phyloP scores from a whole-genome alignment of 1,284 basidiomycete genomes.

The Cryptococcus sp. region DNA sequence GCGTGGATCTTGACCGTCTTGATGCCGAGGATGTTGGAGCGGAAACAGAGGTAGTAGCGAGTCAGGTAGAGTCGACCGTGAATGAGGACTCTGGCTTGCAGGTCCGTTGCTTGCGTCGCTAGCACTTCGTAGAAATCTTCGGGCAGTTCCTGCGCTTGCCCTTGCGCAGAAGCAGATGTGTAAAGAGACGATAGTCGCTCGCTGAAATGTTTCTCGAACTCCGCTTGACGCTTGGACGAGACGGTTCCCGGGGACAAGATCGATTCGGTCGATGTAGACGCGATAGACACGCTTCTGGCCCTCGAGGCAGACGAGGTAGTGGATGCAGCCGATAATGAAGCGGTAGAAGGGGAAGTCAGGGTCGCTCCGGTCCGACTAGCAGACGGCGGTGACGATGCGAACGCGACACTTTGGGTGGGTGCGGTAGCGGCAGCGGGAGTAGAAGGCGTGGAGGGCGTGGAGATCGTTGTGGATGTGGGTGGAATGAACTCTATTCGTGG shows the following conservation, averaged over 20 bases:
- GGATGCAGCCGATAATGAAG: no score
- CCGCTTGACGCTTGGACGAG: conserved; percentile 10
- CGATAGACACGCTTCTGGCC: background rate
- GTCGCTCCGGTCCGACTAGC: no score
- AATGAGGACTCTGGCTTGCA: conserved; percentile 26
- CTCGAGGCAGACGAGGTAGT: no score
- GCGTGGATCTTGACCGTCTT: conserved; percentile 24
- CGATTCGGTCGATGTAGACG: background rate
- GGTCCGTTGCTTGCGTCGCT: conserved; percentile 29
- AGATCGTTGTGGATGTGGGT: no score
- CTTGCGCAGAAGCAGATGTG: background rate
- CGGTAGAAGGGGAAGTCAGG: no score
- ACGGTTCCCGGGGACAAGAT: background rate
- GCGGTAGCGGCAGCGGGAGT: no score
- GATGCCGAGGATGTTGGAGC: conserved; percentile 31
- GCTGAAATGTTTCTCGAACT: conserved; percentile 13
- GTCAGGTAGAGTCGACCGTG: conserved; percentile 34
- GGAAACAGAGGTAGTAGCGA: conserved; percentile 30
- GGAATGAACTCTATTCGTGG: no score
- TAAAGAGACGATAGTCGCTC: background rate
- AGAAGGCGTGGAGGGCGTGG: no score
- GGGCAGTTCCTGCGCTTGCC: background rate
- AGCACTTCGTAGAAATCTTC: conserved; percentile 22
- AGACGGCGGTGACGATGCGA: no score
- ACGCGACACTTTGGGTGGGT: no score